These are phyloP conservation scores for Dalbergia cochinchinensis DNA, from an alignment of 306 rosid genomes.

Conservation along the genomic window DNA sequence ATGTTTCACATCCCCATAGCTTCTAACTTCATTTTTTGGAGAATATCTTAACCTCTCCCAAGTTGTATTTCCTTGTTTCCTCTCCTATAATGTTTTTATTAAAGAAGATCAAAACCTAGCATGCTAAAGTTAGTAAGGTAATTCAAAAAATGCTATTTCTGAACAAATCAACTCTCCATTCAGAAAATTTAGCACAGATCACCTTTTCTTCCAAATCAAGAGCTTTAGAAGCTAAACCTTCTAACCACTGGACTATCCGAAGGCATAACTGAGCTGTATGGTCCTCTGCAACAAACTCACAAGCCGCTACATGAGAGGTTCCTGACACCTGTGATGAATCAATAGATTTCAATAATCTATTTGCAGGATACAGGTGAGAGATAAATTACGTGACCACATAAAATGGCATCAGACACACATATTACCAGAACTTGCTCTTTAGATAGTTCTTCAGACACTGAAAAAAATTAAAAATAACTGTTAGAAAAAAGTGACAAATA, in stretches of 20 bases:
- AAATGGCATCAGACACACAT: slow-evolving; percentile 44
- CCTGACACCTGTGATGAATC: slow-evolving; percentile 69
- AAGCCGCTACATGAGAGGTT: slow-evolving; percentile 90
- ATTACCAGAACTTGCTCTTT: slow-evolving; percentile 81
- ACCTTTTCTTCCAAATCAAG: slow-evolving; percentile 96
- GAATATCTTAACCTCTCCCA: slow-evolving; percentile 19
- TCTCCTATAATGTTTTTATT: neutral
- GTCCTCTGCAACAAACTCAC: slow-evolving; percentile 87
- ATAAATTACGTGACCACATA: slow-evolving; percentile 2
- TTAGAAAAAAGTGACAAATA: slow-evolving; percentile 37
- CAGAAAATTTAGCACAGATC: slow-evolving; percentile 38
- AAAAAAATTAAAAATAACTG: slow-evolving; percentile 49
- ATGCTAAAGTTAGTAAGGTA: slow-evolving; percentile 7
- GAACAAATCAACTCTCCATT: slow-evolving; percentile 38
- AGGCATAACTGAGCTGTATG: slow-evolving; percentile 89
- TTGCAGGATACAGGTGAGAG: neutral
- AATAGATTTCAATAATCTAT: slow-evolving; percentile 43
- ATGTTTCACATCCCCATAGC: neutral
- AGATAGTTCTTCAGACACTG: slow-evolving; percentile 89
- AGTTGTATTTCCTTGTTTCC: slow-evolving; percentile 13
- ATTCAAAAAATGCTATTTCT: slow-evolving; percentile 6
- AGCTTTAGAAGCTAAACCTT: slow-evolving; percentile 90
- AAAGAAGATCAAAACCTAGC: neutral
- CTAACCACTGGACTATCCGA: slow-evolving; percentile 96
- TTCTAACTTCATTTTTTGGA: neutral